Evolutionary conservation across 805 yeast species (phyloP).

Genomic region (Monosporozyma siamensis): DNA sequence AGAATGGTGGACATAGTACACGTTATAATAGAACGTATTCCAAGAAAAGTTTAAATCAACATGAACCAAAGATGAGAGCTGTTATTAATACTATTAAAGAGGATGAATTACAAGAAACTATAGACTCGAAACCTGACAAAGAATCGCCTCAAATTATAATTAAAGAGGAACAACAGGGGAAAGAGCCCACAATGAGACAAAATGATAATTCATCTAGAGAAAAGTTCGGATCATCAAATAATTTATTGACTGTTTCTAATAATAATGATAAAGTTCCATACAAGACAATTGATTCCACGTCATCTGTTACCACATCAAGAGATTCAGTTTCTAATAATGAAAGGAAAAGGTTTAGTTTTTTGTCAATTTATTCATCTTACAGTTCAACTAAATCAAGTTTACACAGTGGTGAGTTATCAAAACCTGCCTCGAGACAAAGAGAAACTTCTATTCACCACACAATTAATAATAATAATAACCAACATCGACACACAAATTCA

Average conservation of each 20-base stretch:
- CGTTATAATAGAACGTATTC: slow-evolving; percentile 3
- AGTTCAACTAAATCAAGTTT: slow-evolving; percentile 3
- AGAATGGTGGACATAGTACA: not conserved
- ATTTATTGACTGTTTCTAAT: not conserved
- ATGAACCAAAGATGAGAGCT: slow-evolving; percentile 2
- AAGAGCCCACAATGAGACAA: not conserved
- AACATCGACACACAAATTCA: no score
- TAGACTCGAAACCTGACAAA: not conserved
- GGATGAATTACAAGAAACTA: not conserved
- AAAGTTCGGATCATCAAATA: not conserved
- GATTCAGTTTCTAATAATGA: not conserved
- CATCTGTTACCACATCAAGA: not conserved
- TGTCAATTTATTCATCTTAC: slow-evolving; percentile 10
- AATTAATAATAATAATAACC: not conserved
- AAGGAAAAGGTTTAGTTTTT: slow-evolving; percentile 11
- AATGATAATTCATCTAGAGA: not conserved
- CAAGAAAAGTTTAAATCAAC: slow-evolving; percentile 3
- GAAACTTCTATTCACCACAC: not conserved
- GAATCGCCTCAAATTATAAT: not conserved
- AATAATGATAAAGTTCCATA: not conserved
- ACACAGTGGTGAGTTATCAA: not conserved
- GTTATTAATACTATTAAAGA: not conserved
- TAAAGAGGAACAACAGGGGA: not conserved
- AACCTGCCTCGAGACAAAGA: not conserved
- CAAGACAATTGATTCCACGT: not conserved